These are phyloP conservation scores for Aspergillus fumigatus DNA, from an alignment of 2,329 filamentous ascomycete species.

Conservation along the genomic window DNA sequence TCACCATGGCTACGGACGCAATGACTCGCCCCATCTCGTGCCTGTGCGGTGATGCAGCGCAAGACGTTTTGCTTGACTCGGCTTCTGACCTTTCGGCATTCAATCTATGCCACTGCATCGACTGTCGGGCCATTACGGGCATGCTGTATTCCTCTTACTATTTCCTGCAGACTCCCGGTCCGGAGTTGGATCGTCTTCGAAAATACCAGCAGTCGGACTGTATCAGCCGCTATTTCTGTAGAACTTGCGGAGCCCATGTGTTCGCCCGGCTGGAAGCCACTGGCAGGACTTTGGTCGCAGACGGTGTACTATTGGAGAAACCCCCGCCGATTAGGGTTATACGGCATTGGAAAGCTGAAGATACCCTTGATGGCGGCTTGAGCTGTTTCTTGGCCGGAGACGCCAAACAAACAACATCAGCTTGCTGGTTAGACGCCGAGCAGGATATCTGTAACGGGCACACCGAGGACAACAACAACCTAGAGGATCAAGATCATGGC, in stretches of 20 bases:
- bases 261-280: constrained; percentile 24
- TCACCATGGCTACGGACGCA: constrained; percentile 1
- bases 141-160: constrained; percentile 44
- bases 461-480: not conserved
- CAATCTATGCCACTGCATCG: constrained; percentile 50
- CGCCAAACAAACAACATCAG: constrained; percentile 7
- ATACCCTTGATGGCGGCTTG: constrained; percentile 28
- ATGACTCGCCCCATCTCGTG: constrained; percentile 21
- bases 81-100: constrained; percentile 17
- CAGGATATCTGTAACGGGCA: constrained; percentile 1
- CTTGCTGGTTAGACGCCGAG: constrained; percentile 19
- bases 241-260: constrained; percentile 47
- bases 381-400: constrained; percentile 21
- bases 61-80: constrained; percentile 22
- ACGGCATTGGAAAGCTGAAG: constrained; percentile 24
- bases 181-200: constrained; percentile 33
- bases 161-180: constrained; percentile 33
- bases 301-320: constrained; percentile 25
- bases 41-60: constrained; percentile 24
- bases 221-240: constrained; percentile 47
- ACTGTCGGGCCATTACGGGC: constrained; percentile 48
- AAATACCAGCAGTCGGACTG: constrained; percentile 42
- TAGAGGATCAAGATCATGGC: constrained; percentile 3
- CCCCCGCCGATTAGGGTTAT: constrained; percentile 16
- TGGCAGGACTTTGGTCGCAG: constrained; percentile 30